Percentiles rank a stretch among this genome's conserved stretches.
These are phyloP conservation scores for Metschnikowia gelsemii DNA, from an alignment of 805 yeast species.

Conservation along the genomic window DNA sequence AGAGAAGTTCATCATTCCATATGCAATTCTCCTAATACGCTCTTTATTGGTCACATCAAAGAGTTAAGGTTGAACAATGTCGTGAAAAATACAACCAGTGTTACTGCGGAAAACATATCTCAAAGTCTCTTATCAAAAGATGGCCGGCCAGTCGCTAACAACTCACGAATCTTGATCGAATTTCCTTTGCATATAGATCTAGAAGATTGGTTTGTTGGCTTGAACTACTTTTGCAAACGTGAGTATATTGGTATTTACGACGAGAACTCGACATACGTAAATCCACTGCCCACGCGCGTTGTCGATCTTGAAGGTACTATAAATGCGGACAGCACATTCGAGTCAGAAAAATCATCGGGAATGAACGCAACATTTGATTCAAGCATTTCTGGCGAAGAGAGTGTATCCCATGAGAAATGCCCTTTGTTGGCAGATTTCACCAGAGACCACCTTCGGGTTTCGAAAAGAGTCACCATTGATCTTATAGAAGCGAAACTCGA, in stretches of 20 bases:
- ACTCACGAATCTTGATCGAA: constrained; percentile 50
- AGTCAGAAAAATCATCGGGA: constrained; percentile 3
- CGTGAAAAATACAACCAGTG: constrained; percentile 31
- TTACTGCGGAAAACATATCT: constrained; percentile 20
- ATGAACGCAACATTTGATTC: not conserved
- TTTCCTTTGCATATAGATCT: constrained; percentile 68
- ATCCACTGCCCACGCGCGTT: constrained; percentile 12
- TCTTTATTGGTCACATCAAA: constrained; percentile 57
- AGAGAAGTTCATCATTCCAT: constrained; percentile 63
- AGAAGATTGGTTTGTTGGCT: constrained; percentile 74
- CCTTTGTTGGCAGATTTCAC: constrained; percentile 15
- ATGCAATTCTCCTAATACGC: constrained; percentile 55
- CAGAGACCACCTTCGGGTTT: constrained; percentile 47
- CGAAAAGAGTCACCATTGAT: constrained; percentile 54
- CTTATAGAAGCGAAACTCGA: constrained; percentile 65
- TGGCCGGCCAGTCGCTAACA: constrained; percentile 32
- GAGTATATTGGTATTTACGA: constrained; percentile 46
- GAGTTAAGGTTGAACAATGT: constrained; percentile 49
- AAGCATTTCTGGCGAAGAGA: constrained; percentile 6
- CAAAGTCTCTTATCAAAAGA: constrained; percentile 32
- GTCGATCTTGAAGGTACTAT: constrained; percentile 20
- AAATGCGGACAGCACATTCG: constrained; percentile 12
- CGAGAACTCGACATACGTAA: constrained; percentile 11
- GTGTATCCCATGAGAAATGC: not conserved
- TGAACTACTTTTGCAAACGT: constrained; percentile 59